Evolutionary conservation across 805 yeast genomes (phyloP), one percentile per base, ranked within the genome.

Genomic region (Metschnikowia corniflorae): DNA sequence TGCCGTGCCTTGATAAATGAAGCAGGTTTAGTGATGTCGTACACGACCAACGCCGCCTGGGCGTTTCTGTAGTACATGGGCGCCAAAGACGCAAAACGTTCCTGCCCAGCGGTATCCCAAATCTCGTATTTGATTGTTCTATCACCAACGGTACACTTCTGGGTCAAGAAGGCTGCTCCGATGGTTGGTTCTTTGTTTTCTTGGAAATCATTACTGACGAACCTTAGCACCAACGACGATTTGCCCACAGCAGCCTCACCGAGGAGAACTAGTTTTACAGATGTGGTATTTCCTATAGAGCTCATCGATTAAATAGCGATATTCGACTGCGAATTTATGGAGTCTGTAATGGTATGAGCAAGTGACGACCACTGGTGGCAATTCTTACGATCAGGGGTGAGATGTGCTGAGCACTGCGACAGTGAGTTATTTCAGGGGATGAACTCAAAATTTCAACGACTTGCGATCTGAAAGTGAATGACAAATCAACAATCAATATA

Each of bases 21-120:
- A 6, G 82, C 69, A 25, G 71, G 68, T 46, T 76, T 78, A 1
- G 89, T 81, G 37, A 84, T 77, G 55, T 84, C 94, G 53, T 78
- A 84, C 2, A 83, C 91, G 13, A 86, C 82, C 26, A 84, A 60
- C 0, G 94, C 93, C 23, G 86, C 83, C 57, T 84, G 82, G 18
- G 89, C 84, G 52, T 82, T 82, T 48, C 94, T 60, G 57, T 84
- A 84, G 60, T 84, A 84, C 88, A 84, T 84, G 20, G 91, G 88
- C 4, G 91, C 86, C 46, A 84, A 63, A 0, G 86, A 78, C 44
- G 82, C 73, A 52, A 83, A 84, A 38, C 94, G 63, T 51, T 84
- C 93, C 57, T 84, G 93, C 6, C 94, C 93, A 0, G 91, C 89
- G 2, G 91, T 83, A 54, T 84, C 94, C 94, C 93, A 84, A 35